Evolutionary conservation across 2,329 filamentous ascomycete genomes (phyloP).

Genomic region (Laburnicola sp.): DNA sequence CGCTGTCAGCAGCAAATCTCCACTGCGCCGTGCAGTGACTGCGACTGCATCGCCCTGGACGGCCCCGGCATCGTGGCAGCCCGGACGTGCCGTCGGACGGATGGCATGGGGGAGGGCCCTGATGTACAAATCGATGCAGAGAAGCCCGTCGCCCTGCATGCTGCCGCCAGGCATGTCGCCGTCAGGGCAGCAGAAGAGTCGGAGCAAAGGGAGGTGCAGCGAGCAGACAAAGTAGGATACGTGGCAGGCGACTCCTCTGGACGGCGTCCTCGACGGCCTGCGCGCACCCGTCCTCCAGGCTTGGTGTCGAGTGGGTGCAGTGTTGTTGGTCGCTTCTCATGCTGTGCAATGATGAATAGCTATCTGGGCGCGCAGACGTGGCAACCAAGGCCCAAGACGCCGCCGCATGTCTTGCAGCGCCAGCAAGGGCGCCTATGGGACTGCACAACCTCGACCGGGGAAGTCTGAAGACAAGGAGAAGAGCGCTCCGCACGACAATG

Average conservation of each 20-base stretch:
- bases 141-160: constrained; percentile 7
- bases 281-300: constrained; percentile 24
- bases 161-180: constrained; percentile 19
- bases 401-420: constrained; percentile 28
- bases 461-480: constrained; percentile 21
- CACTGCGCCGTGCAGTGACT: constrained; percentile 19
- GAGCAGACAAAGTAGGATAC: constrained; percentile 26
- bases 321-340: constrained; percentile 31
- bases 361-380: constrained; percentile 19
- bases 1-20: constrained; percentile 39
- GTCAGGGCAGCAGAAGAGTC: constrained; percentile 29
- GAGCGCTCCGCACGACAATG: constrained; percentile 25
- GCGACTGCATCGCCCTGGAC: too few species aligned
- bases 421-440: constrained; percentile 27
- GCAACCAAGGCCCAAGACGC: constrained; percentile 15
- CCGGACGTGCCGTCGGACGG: constrained; percentile 13
- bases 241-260: constrained; percentile 25
- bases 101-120: too few species aligned
- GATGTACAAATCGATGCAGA: not conserved
- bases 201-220: constrained; percentile 27
- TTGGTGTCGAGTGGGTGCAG: constrained; percentile 30
- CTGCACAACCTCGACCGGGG: constrained; percentile 1
- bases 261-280: constrained; percentile 21
- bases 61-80: constrained; percentile 29
- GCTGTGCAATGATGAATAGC: constrained; percentile 31